Evolutionary conservation across 2,329 filamentous ascomycete genomes (phyloP), one percentile per base, ranked within the genome.

Genomic region (Pseudovirgaria hyperparasitica): DNA sequence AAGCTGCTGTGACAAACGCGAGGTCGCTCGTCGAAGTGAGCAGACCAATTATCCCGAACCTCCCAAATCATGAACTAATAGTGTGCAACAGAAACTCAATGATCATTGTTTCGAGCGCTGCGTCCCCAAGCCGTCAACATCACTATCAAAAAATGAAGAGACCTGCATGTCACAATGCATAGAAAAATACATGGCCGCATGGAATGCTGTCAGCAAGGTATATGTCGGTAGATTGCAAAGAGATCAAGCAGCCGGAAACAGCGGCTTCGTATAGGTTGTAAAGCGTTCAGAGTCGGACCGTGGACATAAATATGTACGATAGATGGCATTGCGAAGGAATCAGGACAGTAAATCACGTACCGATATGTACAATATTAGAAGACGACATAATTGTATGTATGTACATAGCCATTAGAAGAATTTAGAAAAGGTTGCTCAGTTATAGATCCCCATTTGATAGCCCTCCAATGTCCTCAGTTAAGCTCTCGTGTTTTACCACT

Each of bases 31-130:
- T 67, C 34, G 62, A 65, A 40, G 60, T 63, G 43, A 17, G 37
- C 26, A 16, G 6, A 13, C 13, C 4, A 14, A 25, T 17, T 17
- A 22, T 32, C 22, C 19, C 18, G 18, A 29, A 9, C 29, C 24
- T 11, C 11, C 12, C n/a, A 22, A 16, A 10, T 18, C 13, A 8
- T 28, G 19, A 23, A 20, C 15, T 16, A 20, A 19, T 13, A 19
- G 19, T 9, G 4, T 12, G 8, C 26, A 10, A 12, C 32, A 66
- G 62, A 67, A 67, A 58, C 50, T 68, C 37, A 67, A 67, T 50
- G 62, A 66, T 40, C 62, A 67, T 51, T 67, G 64, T 52, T 68
- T 67, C 54, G 62, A 66, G 37, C 60, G 61, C 43, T 67, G 64
- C 54, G 50, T 68, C 16, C 62, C 63, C 24, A 64, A 63, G 39